Conservation (phyloP, 2,329 filamentous ascomycete species). For the Alternaria gansuensis region DNA sequence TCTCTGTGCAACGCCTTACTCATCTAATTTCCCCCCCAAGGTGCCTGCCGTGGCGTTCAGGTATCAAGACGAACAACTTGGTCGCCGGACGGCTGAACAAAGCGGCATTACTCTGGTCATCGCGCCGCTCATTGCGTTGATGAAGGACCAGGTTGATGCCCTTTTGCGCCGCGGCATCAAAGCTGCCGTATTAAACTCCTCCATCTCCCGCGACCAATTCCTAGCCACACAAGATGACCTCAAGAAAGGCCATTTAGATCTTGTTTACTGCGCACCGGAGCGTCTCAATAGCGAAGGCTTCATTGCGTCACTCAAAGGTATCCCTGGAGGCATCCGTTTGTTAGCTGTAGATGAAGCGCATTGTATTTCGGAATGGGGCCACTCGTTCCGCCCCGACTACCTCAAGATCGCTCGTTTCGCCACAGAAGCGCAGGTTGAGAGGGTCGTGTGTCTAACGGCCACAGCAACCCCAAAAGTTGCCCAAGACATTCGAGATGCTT, state of each 20-base stretch:
- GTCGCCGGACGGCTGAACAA: slow-evolving; percentile 64
- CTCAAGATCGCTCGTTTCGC: slow-evolving; percentile 75
- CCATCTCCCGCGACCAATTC: slow-evolving; percentile 63
- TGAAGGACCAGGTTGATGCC: slow-evolving; percentile 95
- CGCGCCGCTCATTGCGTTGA: slow-evolving; percentile 88
- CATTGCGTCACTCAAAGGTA: slow-evolving; percentile 67
- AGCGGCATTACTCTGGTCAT: slow-evolving; percentile 87
- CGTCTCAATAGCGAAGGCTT: slow-evolving; percentile 85
- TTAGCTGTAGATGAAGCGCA: slow-evolving; percentile 97
- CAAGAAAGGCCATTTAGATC: slow-evolving; percentile 74
- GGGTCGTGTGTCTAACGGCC: slow-evolving; percentile 77
- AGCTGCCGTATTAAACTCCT: slow-evolving; percentile 81
- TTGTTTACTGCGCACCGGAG: slow-evolving; percentile 94
- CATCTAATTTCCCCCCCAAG: slow-evolving; percentile 21
- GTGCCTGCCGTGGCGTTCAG: slow-evolving; percentile 56
- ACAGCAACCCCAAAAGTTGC: slow-evolving; percentile 83
- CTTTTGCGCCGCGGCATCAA: slow-evolving; percentile 74
- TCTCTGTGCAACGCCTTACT: background rate
- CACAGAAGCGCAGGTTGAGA: slow-evolving; percentile 85
- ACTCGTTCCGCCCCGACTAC: slow-evolving; percentile 96
- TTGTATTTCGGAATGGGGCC: slow-evolving; percentile 96
- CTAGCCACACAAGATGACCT: slow-evolving; percentile 65
- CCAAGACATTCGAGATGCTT: slow-evolving; percentile 85
- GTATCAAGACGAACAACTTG: slow-evolving; percentile 49
- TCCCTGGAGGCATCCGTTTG: slow-evolving; percentile 75